Conservation (phyloP, 441 rosid species). For the Populus tomentosa region DNA sequence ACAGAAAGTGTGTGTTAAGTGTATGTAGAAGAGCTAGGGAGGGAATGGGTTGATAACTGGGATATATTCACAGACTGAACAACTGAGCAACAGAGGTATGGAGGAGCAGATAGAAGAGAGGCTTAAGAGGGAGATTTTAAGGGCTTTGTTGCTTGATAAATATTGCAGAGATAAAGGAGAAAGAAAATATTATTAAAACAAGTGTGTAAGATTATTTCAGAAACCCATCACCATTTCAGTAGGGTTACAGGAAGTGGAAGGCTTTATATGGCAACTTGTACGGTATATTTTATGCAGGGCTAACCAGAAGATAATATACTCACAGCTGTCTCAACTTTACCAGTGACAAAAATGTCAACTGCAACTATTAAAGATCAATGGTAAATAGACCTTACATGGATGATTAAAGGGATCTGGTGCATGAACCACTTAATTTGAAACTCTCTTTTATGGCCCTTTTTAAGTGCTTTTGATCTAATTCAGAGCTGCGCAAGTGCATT, state of each 20-base stretch:
- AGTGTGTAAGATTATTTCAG: slow-evolving; percentile 18
- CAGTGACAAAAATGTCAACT: slow-evolving; percentile 4
- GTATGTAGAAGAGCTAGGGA: not conserved
- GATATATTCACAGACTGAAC: not conserved
- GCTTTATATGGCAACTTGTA: slow-evolving; percentile 62
- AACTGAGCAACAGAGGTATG: slow-evolving; percentile 32
- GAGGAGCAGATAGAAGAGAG: slow-evolving; percentile 30
- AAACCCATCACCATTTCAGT: slow-evolving; percentile 39
- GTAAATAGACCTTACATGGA: slow-evolving; percentile 8
- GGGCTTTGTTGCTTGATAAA: slow-evolving; percentile 22
- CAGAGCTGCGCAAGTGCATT: slow-evolving; percentile 18
- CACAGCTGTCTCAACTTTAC: slow-evolving; percentile 27
- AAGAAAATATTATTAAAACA: slow-evolving; percentile 10
- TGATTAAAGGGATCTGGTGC: slow-evolving; percentile 28
- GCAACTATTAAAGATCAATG: slow-evolving; percentile 3
- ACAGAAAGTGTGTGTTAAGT: not conserved
- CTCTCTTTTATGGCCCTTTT: slow-evolving; percentile 13
- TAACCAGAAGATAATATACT: slow-evolving; percentile 15
- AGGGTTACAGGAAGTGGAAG: slow-evolving; percentile 26
- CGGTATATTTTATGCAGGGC: slow-evolving; percentile 41
- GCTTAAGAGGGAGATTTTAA: slow-evolving; percentile 4
- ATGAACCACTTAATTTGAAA: slow-evolving; percentile 30
- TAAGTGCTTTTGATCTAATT: slow-evolving; percentile 18
- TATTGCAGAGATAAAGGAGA: slow-evolving; percentile 26
- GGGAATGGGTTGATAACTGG: slow-evolving; percentile 13